These are phyloP conservation scores for Echria macrotheca DNA, from an alignment of 495 filamentous ascomycete species.

Conservation along the genomic window DNA sequence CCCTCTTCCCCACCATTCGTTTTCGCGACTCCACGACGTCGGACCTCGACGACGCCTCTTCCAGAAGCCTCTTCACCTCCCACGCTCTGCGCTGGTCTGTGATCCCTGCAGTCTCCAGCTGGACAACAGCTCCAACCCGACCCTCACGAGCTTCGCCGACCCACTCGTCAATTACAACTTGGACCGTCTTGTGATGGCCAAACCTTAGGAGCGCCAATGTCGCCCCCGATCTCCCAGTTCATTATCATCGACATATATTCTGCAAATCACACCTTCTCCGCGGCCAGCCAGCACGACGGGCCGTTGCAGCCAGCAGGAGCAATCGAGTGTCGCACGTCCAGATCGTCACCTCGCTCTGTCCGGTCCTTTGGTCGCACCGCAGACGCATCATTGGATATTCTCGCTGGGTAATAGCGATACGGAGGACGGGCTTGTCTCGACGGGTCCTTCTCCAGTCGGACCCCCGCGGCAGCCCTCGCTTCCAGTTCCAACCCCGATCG, in stretches of 20 bases:
- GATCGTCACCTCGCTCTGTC: conserved; percentile 9
- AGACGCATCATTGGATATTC: conserved; percentile 9
- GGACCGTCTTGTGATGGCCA: conserved; percentile 4
- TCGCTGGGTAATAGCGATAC: conserved; percentile 2
- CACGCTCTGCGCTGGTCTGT: too few relatives aligned
- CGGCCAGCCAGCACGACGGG: conserved; percentile 14
- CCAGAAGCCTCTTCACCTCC: too few relatives aligned
- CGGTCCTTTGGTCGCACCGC: conserved; percentile 16
- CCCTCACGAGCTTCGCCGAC: too few relatives aligned
- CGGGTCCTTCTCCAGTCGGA: background rate
- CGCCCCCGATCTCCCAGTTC: background rate
- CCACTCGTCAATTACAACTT: background rate
- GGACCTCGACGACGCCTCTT: background rate
- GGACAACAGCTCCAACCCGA: too few relatives aligned
- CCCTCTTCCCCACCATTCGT: background rate
- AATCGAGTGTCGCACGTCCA: conserved; percentile 8
- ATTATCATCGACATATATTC: too few relatives aligned
- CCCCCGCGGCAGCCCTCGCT: background rate
- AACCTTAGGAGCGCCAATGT: conserved; percentile 6
- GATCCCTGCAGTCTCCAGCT: background rate
- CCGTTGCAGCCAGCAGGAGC: conserved; percentile 15
- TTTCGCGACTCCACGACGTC: background rate
- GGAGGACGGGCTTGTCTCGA: background rate
- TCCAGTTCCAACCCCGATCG: conserved; percentile 9
- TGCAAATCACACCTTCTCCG: too few relatives aligned